Evolutionary conservation across 2,329 filamentous ascomycete species (phyloP).

Genomic region (Parastagonospora avenae): DNA sequence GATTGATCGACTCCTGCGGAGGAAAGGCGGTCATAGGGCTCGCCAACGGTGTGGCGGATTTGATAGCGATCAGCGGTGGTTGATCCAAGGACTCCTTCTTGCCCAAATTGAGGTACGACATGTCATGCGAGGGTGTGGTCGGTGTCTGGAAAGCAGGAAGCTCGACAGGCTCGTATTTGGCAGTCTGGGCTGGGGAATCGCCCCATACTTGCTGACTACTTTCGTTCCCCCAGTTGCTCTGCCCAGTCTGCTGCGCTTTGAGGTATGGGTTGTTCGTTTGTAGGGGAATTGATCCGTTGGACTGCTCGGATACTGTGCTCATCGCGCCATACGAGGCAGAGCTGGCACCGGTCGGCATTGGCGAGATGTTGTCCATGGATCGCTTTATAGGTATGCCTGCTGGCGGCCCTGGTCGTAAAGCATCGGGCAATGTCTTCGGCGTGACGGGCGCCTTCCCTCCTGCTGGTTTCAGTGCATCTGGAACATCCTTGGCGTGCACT

Average conservation of each 20-base stretch:
- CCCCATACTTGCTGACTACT: constrained; percentile 49
- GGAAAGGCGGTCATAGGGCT: constrained; percentile 29
- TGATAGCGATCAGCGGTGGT: constrained; percentile 36
- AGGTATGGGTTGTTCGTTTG: constrained; percentile 54
- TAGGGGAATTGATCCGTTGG: constrained; percentile 35
- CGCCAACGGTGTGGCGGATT: constrained; percentile 20
- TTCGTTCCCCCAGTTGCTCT: constrained; percentile 43
- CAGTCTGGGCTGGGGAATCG: constrained; percentile 30
- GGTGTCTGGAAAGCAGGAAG: constrained; percentile 50
- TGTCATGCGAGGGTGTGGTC: constrained; percentile 42
- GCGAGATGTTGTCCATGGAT: constrained; percentile 32
- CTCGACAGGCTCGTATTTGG: constrained; percentile 46
- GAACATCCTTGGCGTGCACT: constrained; percentile 36
- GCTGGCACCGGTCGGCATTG: constrained; percentile 37
- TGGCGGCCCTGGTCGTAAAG: constrained; percentile 39
- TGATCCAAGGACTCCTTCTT: constrained; percentile 27
- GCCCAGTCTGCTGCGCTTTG: constrained; percentile 45
- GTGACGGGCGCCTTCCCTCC: constrained; percentile 34
- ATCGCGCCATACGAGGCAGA: constrained; percentile 33
- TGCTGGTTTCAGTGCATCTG: constrained; percentile 43
- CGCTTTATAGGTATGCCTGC: constrained; percentile 38
- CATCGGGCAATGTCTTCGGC: constrained; percentile 30
- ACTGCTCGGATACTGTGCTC: constrained; percentile 38
- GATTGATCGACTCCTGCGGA: constrained; percentile 25
- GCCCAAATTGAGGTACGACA: constrained; percentile 45